These are phyloP conservation scores for Stachybotrys elegans DNA, from an alignment of 2,329 filamentous ascomycete species.

Conservation along the genomic window DNA sequence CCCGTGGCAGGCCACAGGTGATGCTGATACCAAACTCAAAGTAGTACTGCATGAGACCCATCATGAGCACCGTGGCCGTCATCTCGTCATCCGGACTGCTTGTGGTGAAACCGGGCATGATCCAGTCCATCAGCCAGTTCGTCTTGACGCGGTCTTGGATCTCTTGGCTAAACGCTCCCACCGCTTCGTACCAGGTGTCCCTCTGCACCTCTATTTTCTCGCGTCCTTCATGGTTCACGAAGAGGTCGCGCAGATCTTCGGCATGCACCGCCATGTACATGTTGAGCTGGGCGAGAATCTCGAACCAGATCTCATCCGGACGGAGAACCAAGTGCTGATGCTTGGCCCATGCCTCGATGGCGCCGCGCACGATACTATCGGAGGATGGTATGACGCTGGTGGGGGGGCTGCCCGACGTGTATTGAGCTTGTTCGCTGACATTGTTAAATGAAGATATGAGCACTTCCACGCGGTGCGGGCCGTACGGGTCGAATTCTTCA, in stretches of 20 bases:
- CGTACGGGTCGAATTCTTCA: slow-evolving; percentile 19
- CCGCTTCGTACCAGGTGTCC: slow-evolving; percentile 18
- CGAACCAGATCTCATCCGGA: slow-evolving; percentile 52
- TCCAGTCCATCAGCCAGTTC: slow-evolving; percentile 35
- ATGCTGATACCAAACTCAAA: slow-evolving; percentile 30
- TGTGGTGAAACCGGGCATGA: slow-evolving; percentile 37
- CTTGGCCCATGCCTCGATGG: slow-evolving; percentile 42
- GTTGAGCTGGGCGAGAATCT: slow-evolving; percentile 46
- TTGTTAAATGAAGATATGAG: slow-evolving; percentile 23
- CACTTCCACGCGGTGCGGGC: slow-evolving; percentile 17
- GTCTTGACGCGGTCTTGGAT: slow-evolving; percentile 34
- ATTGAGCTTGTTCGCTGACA: slow-evolving; percentile 8
- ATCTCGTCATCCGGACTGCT: slow-evolving; percentile 31
- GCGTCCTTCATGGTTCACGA: slow-evolving; percentile 39
- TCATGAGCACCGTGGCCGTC: slow-evolving; percentile 37
- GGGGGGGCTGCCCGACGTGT: slow-evolving; percentile 9
- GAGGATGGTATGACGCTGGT: slow-evolving; percentile 23
- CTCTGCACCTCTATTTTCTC: slow-evolving; percentile 30
- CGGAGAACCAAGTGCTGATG: slow-evolving; percentile 45
- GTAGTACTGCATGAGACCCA: slow-evolving; percentile 37
- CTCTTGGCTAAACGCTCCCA: slow-evolving; percentile 29
- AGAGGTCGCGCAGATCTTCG: slow-evolving; percentile 38
- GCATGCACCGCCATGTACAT: slow-evolving; percentile 43
- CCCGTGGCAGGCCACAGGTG: slow-evolving; percentile 36
- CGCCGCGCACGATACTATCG: slow-evolving; percentile 37